Conservation (phyloP, 768 basidiomycete genomes). For the Auricularia sp. region DNA sequence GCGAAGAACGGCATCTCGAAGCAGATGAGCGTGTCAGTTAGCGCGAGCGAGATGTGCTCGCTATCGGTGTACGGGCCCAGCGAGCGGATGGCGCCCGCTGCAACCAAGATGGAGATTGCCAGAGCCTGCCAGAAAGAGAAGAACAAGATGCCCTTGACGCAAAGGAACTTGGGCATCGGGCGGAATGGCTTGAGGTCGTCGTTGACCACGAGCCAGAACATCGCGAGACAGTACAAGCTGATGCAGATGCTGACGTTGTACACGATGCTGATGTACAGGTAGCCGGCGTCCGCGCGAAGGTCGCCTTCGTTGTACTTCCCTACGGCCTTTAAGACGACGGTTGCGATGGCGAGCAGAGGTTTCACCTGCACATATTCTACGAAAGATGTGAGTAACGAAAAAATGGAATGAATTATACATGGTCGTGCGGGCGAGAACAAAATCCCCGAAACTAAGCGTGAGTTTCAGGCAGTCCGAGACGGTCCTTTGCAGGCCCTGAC, state of each 20-base stretch:
- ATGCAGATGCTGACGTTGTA: conserved; percentile 78
- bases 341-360: conserved; percentile 75
- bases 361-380: conserved; percentile 97
- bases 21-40: conserved; percentile 87
- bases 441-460: no score
- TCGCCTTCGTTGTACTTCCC: conserved; percentile 88
- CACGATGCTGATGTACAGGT: conserved; percentile 80
- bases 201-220: conserved; percentile 93
- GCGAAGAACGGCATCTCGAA: conserved; percentile 98
- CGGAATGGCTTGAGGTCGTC: conserved; percentile 87
- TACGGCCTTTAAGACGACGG: conserved; percentile 74
- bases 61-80: conserved; percentile 82
- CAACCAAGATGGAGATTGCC: conserved; percentile 78
- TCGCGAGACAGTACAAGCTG: conserved; percentile 80
- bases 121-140: conserved; percentile 98
- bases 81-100: conserved; percentile 59
- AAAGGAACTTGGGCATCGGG: conserved; percentile 94
- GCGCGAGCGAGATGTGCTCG: conserved; percentile 82
- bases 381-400: background rate
- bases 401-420: background rate
- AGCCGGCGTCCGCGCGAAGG: conserved; percentile 77
- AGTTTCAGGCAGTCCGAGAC: no score
- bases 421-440: no score
- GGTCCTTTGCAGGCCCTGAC: background rate
- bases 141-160: conserved; percentile 96